These are phyloP conservation scores for Mycena latifolia DNA, from an alignment of 768 basidiomycete genomes.

Conservation along the genomic window DNA sequence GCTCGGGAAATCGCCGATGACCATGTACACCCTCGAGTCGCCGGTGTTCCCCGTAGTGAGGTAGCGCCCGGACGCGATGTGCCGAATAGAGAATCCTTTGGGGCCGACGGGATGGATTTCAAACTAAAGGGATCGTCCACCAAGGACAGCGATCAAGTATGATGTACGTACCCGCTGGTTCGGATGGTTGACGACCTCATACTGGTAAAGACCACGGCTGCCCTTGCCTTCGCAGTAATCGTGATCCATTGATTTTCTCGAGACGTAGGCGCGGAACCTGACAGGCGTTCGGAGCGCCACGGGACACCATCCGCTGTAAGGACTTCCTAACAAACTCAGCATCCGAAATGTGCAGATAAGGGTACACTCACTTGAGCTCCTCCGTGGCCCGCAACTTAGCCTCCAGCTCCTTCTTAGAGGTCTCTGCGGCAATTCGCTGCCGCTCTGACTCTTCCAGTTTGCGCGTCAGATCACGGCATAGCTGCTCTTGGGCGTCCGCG, in stretches of 20 bases:
- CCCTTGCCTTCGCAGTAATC: neutral
- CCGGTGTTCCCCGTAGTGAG: neutral
- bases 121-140: neutral
- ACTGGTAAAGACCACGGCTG: neutral
- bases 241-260: neutral
- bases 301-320: constrained; percentile 10
- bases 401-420: neutral
- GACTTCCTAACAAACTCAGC: neutral
- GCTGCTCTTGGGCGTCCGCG: neutral
- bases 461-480: neutral
- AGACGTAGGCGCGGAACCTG: neutral
- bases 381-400: neutral
- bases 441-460: constrained; percentile 1
- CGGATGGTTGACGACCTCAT: neutral
- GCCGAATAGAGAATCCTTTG: constrained; percentile 8
- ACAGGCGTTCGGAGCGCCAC: neutral
- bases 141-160: neutral
- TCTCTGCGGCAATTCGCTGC: neutral
- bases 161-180: constrained; percentile 3
- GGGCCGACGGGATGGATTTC: constrained; percentile 5
- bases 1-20: constrained; percentile 1
- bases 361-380: constrained; percentile 3
- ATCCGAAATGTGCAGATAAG: neutral
- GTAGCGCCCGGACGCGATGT: constrained; percentile 6
- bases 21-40: neutral